These are phyloP conservation scores for Kwoniella shivajii DNA, from an alignment of 1,284 basidiomycete genomes.

Conservation along the genomic window DNA sequence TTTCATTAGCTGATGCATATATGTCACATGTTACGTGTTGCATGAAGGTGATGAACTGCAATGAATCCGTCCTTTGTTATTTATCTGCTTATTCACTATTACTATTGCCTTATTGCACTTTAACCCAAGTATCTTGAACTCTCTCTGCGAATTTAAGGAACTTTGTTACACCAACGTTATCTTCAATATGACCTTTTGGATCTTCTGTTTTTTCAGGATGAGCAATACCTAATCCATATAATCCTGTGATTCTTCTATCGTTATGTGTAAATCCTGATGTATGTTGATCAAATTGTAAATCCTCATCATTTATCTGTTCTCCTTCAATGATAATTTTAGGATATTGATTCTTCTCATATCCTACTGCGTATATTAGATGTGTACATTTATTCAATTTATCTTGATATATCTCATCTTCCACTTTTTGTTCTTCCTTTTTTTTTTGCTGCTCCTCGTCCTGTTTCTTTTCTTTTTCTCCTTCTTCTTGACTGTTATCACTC, in stretches of 20 bases:
- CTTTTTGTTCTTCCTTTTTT: no score
- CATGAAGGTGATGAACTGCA: no score
- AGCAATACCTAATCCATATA: constrained; percentile 31
- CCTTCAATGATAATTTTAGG: neutral
- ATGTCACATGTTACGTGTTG: no score
- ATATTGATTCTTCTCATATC: constrained; percentile 19
- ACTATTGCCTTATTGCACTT: neutral
- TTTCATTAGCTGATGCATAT: no score
- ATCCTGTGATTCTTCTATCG: constrained; percentile 5
- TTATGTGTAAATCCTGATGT: constrained; percentile 21
- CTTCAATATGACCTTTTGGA: constrained; percentile 31
- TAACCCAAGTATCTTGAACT: constrained; percentile 20
- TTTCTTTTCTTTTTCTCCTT: neutral
- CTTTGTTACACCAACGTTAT: constrained; percentile 32
- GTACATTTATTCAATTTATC: constrained; percentile 24
- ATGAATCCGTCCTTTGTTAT: neutral
- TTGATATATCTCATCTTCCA: constrained; percentile 22
- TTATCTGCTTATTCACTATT: neutral
- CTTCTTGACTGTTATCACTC: neutral
- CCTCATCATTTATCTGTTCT: constrained; percentile 8
- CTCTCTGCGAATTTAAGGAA: constrained; percentile 33
- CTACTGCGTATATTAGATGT: constrained; percentile 34
- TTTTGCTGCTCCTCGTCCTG: neutral
- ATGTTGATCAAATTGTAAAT: constrained; percentile 27
- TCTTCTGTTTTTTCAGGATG: constrained; percentile 30